These are phyloP conservation scores for Linum trigynum DNA, from an alignment of 345 rosid species.

Conservation along the genomic window DNA sequence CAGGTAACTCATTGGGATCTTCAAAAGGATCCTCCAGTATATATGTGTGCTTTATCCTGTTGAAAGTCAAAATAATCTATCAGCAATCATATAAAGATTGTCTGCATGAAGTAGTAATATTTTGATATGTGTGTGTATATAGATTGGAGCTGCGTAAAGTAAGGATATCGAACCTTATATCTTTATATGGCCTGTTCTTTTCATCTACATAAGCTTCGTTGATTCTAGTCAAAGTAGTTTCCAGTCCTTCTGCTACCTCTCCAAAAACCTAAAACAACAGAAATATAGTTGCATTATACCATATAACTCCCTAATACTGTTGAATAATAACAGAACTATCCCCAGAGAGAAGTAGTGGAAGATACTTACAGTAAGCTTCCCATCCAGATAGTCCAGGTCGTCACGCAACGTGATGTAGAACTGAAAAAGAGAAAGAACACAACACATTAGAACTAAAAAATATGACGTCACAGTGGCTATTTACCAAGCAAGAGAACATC, in stretches of 20 bases:
- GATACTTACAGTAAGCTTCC: constrained; percentile 79
- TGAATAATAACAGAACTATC: background rate
- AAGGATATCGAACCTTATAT: constrained; percentile 44
- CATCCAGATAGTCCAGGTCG: constrained; percentile 91
- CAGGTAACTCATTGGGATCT: constrained; percentile 68
- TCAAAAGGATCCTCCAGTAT: constrained; percentile 87
- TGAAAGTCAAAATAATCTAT: background rate
- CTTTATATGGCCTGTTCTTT: constrained; percentile 64
- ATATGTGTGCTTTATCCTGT: constrained; percentile 76
- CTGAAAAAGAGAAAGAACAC: constrained; percentile 30
- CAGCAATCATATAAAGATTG: background rate
- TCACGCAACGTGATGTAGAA: constrained; percentile 82
- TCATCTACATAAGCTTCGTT: constrained; percentile 90
- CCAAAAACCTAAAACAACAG: constrained; percentile 62
- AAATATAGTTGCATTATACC: background rate
- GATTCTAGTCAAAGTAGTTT: constrained; percentile 57
- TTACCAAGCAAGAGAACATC: constrained; percentile 2
- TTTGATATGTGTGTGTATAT: background rate
- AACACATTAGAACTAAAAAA: background rate
- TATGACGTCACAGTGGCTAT: background rate
- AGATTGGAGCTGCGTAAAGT: background rate
- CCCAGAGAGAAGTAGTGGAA: background rate
- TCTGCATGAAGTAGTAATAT: background rate
- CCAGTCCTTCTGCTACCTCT: constrained; percentile 86
- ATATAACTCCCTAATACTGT: no score